Conservation (phyloP, 2,329 filamentous ascomycete genomes). For the Ilyonectria destructans region DNA sequence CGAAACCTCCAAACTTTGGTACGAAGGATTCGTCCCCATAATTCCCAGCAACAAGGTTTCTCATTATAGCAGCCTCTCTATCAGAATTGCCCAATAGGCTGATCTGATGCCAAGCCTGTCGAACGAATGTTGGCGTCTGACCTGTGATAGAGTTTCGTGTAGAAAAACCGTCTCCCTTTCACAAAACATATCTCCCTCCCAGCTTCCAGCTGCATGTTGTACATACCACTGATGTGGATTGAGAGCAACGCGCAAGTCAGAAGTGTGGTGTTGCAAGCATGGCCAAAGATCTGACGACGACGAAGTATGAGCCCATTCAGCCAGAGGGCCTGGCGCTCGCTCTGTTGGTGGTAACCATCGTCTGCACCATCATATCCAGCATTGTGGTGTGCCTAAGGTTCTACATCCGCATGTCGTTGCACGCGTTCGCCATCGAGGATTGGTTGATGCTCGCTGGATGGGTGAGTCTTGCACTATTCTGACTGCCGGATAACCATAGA, state of each 20-base stretch:
- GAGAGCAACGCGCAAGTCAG: background rate
- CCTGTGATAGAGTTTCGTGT: slow-evolving; percentile 4
- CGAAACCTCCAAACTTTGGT: background rate
- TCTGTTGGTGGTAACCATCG: slow-evolving; percentile 31
- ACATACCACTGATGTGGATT: slow-evolving; percentile 5
- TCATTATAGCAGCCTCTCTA: background rate
- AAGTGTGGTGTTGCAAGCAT: slow-evolving; percentile 23
- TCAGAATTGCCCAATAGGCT: background rate
- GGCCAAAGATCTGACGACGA: slow-evolving; percentile 38
- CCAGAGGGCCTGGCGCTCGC: slow-evolving; percentile 36
- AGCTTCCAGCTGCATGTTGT: background rate
- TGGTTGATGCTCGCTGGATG: slow-evolving; percentile 36
- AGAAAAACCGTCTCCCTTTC: slow-evolving; percentile 1
- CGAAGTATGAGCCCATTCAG: slow-evolving; percentile 35
- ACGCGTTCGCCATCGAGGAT: slow-evolving; percentile 29
- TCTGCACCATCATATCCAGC: slow-evolving; percentile 32
- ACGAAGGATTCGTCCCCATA: background rate
- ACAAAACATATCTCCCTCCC: background rate
- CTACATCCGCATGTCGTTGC: slow-evolving; percentile 11
- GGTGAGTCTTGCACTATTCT: slow-evolving; percentile 28
- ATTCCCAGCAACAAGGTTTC: background rate
- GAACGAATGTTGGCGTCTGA: background rate
- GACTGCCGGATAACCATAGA: background rate
- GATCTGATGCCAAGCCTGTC: background rate
- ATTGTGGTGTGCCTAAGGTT: slow-evolving; percentile 30